A percentile compares a stretch with the other conserved stretches of the same genome.
These are phyloP conservation scores for Spinellus fusiger DNA, from an alignment of 192 early-diverging fungal species.

Conservation along the genomic window DNA sequence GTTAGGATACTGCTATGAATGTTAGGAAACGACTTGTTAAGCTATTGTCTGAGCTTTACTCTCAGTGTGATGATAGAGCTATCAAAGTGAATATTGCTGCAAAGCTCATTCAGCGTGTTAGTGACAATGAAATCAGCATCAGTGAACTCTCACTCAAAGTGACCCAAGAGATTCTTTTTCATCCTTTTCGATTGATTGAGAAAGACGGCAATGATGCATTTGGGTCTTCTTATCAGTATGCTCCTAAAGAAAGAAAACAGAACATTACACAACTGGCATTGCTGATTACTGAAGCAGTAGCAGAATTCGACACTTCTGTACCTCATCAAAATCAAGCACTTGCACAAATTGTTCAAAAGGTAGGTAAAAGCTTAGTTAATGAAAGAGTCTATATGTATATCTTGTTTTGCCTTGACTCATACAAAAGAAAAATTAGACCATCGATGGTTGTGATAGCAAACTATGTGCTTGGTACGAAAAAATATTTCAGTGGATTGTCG, in stretches of 20 bases:
- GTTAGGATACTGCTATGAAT: slow-evolving; percentile 78
- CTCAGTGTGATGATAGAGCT: slow-evolving; percentile 33
- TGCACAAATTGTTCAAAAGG: slow-evolving; percentile 14
- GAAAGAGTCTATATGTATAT: slow-evolving; percentile 12
- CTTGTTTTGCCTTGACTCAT: slow-evolving; percentile 18
- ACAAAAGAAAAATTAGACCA: slow-evolving; percentile 26
- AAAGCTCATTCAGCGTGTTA: slow-evolving; percentile 63
- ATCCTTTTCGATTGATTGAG: slow-evolving; percentile 34
- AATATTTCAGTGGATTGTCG: slow-evolving; percentile 61
- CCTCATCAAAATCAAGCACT: slow-evolving; percentile 30
- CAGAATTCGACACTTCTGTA: neutral
- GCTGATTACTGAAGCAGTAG: slow-evolving; percentile 7
- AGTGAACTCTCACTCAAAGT: slow-evolving; percentile 63
- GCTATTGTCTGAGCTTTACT: slow-evolving; percentile 70
- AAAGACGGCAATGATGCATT: slow-evolving; percentile 6
- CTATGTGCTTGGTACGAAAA: slow-evolving; percentile 36
- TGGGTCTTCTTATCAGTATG: slow-evolving; percentile 5
- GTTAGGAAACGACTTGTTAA: slow-evolving; percentile 86
- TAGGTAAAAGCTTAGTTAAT: slow-evolving; percentile 1
- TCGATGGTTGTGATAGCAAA: slow-evolving; percentile 38
- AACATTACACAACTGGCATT: slow-evolving; percentile 7
- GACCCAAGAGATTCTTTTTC: slow-evolving; percentile 69
- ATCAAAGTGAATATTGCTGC: slow-evolving; percentile 62
- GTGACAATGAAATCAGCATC: slow-evolving; percentile 55
- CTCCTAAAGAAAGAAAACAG: slow-evolving; percentile 1